A percentile compares a stretch with the other conserved stretches of the same genome.
Conservation (phyloP, 768 basidiomycete genomes). For the Omphalotus guepiniiformis region DNA sequence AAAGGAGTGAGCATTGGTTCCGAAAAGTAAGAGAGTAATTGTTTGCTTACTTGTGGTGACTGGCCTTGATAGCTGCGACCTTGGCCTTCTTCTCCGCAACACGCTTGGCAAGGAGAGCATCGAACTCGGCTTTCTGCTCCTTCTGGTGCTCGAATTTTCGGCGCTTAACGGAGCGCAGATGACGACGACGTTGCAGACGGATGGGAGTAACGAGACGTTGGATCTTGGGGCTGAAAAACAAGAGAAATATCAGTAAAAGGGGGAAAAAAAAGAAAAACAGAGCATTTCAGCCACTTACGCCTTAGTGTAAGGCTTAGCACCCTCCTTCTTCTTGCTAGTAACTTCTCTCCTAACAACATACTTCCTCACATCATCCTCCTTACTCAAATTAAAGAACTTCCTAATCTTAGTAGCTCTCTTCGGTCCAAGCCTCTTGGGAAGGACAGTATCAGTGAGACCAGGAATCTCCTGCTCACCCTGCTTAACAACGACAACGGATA, state of each 20-base stretch:
- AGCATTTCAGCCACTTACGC: constrained; percentile 67
- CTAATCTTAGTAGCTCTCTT: constrained; percentile 98
- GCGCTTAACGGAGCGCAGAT: constrained; percentile 83
- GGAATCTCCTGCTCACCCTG: constrained; percentile 89
- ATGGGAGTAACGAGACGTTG: constrained; percentile 94
- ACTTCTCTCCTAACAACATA: constrained; percentile 95
- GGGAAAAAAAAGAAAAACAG: background rate
- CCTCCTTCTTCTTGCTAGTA: constrained; percentile 80
- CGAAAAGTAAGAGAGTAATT: background rate
- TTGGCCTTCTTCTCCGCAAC: constrained; percentile 92
- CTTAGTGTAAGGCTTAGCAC: constrained; percentile 94
- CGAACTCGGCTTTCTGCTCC: constrained; percentile 94
- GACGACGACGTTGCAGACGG: constrained; percentile 95
- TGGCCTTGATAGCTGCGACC: constrained; percentile 81
- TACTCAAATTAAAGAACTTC: constrained; percentile 94
- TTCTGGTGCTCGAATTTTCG: constrained; percentile 88
- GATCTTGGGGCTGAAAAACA: constrained; percentile 75
- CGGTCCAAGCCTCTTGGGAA: constrained; percentile 94
- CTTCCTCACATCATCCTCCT: constrained; percentile 98
- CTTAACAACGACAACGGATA: constrained; percentile 93
- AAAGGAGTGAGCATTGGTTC: background rate
- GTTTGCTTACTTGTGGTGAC: constrained; percentile 62
- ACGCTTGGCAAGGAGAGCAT: constrained; percentile 84
- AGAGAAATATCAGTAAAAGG: background rate
- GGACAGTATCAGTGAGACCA: constrained; percentile 85